Base-by-base conservation (phyloP, 2,329 filamentous ascomycete genomes). In the Conoideocrella luteorostrata region DNA sequence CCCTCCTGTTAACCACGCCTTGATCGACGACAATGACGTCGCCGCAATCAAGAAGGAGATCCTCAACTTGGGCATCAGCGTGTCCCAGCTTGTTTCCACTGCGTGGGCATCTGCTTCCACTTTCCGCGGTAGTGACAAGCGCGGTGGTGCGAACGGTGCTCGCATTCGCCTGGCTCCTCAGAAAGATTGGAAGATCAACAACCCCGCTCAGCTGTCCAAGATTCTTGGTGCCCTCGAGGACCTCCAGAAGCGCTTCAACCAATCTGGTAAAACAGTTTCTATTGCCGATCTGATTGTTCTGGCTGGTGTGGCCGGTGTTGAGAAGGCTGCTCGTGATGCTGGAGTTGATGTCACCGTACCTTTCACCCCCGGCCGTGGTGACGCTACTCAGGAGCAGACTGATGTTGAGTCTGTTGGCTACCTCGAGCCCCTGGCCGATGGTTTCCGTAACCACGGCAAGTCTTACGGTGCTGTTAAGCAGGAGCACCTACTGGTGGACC, bases 261-360 rank as follows among this genome's bases (percentile, higher is more conserved):
- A 75, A 56, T 57, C 59, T 4, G 74, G 74, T 58, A 86, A 88
- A 78, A 80, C 84, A 65, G 77, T 90, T 4, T 89, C 86, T 0
- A 59, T 89, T n/a, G 85, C 86, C 36, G 86, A 90, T 56, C 67
- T 89, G 32, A 88, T 90, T 53, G 84, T 90, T 7, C 75, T 90
- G 4, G 86, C 71, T n/a, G 86, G 86, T 56, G 62, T 61, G 30
- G 84, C 84, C 3, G 84, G 80, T 20, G 63, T 90, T 13, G 86
- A 90, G 71, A 80, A 88, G 73, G 84, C 83, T 17, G 75, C 82
- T 12, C 54, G 56, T 23, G 66, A 66, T 23, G 69, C 65, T 5
- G 68, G 69, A 26, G 52, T 54, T 46, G 69, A 74, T 47, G 62
- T 81, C 26, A 57, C 70, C 1, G 84, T 90, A 2, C 82, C 84